phyloP scores from a whole-genome alignment of 305 asterid genomes.

The Fraxinus nigra region DNA sequence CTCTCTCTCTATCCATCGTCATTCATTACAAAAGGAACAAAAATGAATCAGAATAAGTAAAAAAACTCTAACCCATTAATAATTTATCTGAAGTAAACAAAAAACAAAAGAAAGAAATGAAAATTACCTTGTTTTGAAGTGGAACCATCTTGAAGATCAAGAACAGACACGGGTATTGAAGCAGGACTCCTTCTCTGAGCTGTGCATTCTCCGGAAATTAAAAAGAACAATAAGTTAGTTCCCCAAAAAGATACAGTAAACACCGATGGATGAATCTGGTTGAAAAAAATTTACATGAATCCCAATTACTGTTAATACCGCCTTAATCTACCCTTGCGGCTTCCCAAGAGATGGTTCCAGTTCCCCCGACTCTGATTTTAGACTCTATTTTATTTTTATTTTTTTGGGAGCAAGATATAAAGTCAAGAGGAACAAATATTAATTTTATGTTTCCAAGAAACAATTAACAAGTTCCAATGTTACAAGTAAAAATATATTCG shows the following conservation, averaged over 20 bases:
- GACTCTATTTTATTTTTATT: too few relatives aligned
- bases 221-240: not conserved
- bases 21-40: not conserved
- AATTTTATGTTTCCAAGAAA: too few relatives aligned
- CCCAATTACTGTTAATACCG: too few relatives aligned
- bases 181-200: conserved; percentile 50
- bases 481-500: too few relatives aligned
- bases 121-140: conserved; percentile 49
- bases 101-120: not conserved
- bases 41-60: not conserved
- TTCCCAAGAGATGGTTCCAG: too few relatives aligned
- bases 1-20: conserved; percentile 35
- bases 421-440: too few relatives aligned
- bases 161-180: conserved; percentile 45
- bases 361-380: too few relatives aligned
- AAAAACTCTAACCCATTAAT: not conserved
- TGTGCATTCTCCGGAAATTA: conserved; percentile 53
- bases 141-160: conserved; percentile 59
- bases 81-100: not conserved
- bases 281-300: too few relatives aligned
- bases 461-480: too few relatives aligned
- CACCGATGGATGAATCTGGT: too few relatives aligned
- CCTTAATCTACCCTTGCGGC: too few relatives aligned
- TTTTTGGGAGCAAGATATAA: too few relatives aligned
- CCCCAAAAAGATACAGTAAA: not conserved